phyloP scores from a whole-genome alignment of 306 rosid genomes.

The Clitoria ternatea region DNA sequence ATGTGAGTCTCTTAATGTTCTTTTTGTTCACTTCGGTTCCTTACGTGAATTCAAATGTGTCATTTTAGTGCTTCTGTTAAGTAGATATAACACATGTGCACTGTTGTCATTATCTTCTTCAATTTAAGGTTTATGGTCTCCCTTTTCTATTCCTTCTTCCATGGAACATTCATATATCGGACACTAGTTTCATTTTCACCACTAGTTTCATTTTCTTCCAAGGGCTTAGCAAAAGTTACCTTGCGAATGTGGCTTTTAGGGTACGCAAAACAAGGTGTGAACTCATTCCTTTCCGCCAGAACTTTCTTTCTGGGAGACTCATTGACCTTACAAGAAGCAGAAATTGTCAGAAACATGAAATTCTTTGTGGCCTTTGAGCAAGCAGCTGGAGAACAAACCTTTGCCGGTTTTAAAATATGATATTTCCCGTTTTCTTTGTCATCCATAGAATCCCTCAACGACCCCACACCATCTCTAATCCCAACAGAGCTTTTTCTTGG shows the following conservation, averaged over 20 bases:
- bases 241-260: constrained; percentile 40
- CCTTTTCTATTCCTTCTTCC: no score
- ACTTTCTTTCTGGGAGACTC: constrained; percentile 74
- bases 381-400: constrained; percentile 57
- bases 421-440: constrained; percentile 82
- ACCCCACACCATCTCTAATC: constrained; percentile 32
- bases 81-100: no score
- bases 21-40: no score
- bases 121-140: no score
- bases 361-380: constrained; percentile 50
- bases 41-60: no score
- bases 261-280: constrained; percentile 34
- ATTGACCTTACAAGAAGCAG: constrained; percentile 66
- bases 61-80: no score
- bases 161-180: neutral
- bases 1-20: no score
- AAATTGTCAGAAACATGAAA: constrained; percentile 88
- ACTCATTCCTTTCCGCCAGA: constrained; percentile 64
- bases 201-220: constrained; percentile 30
- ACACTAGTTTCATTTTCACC: constrained; percentile 6
- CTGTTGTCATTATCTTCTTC: no score
- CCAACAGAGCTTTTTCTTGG: constrained; percentile 42
- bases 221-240: constrained; percentile 42
- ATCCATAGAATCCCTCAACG: constrained; percentile 28
- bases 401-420: constrained; percentile 33